Evolutionary conservation across 2,329 filamentous ascomycete species (phyloP), one percentile per base, ranked within the genome.

Genomic region (Colletotrichum nymphaeae): DNA sequence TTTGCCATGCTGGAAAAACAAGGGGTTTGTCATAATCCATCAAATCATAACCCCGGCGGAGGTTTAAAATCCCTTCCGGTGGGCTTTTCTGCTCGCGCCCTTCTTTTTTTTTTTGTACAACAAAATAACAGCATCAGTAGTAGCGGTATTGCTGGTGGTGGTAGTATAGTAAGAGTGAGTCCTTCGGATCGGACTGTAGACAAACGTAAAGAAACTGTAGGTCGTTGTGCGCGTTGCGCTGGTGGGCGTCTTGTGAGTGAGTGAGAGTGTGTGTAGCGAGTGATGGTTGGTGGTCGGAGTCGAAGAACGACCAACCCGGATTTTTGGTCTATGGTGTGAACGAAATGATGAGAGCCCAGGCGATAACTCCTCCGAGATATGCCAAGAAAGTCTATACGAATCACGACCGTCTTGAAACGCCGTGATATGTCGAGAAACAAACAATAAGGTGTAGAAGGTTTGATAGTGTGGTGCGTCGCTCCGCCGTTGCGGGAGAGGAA

Each of bases 11-110:
- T 55, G 52, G 8, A 55, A 55, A 55, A 55, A 26, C 37, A 19
- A 35, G 32, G 14, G 22, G 37, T 19, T 22, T 65, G 60, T 74
- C 73, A 73, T 74, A 42, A 74, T 73, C 69, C 73, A 62, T 74
- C 65, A 74, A 74, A 59, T 75, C 74, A 58, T 75, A 55, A 35
- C 66, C 56, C 60, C 52, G 26, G 58, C 59, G 64, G 37, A 35
- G 59, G 53, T 22, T 22, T 9, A n/a, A 49, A 67, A 55, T 65
- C 57, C 57, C 67, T 37, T 37, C 62, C 62, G 46, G 30, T 19
- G 28, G 46, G 22, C n/a, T 24, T 19, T 46, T 52, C 19, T 32
- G 53, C 55, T 26, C 63, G 30, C 68, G 37, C 68, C 58, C 68
- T 69, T 42, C 37, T 60, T 28, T 46, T 58, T 32, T 32, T 69